phyloP scores from a whole-genome alignment of 2,329 filamentous ascomycete species.

The Aspergillus tubingensis region DNA sequence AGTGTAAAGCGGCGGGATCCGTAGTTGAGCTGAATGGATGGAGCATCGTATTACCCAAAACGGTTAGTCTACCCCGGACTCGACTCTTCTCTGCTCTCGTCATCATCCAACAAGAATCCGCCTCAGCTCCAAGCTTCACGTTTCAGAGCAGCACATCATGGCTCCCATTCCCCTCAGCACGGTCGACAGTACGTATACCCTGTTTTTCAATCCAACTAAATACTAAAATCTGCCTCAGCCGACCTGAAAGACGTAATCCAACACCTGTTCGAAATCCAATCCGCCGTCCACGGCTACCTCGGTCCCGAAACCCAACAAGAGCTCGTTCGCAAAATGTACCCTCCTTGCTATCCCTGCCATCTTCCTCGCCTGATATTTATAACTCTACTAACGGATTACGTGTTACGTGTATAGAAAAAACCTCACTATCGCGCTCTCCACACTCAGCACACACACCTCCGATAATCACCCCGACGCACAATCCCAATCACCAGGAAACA shows the following conservation, averaged over 20 bases:
- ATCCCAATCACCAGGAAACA: conserved; percentile 34
- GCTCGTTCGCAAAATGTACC: conserved; percentile 60
- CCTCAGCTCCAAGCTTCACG: not conserved
- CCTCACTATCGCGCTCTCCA: conserved; percentile 56
- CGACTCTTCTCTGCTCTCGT: conserved; percentile 2
- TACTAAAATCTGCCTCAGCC: conserved; percentile 32
- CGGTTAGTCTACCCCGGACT: conserved; percentile 11
- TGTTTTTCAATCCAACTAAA: not conserved
- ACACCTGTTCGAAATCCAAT: conserved; percentile 63
- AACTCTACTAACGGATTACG: conserved; percentile 6
- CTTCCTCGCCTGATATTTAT: not conserved
- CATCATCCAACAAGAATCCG: not conserved
- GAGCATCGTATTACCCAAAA: conserved; percentile 9
- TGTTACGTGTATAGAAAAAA: conserved; percentile 42
- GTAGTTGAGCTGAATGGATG: too few species aligned
- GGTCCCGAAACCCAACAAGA: conserved; percentile 58
- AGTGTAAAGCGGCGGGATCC: too few species aligned
- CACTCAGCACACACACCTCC: conserved; percentile 49
- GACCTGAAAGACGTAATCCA: conserved; percentile 64
- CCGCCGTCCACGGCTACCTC: conserved; percentile 60
- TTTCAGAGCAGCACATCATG: conserved; percentile 25
- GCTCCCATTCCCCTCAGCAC: conserved; percentile 38
- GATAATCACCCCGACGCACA: conserved; percentile 29
- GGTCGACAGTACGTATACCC: conserved; percentile 35
- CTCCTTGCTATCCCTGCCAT: conserved; percentile 2